Evolutionary conservation across 2,329 filamentous ascomycete genomes (phyloP).

Genomic region (Alternaria conjuncta): DNA sequence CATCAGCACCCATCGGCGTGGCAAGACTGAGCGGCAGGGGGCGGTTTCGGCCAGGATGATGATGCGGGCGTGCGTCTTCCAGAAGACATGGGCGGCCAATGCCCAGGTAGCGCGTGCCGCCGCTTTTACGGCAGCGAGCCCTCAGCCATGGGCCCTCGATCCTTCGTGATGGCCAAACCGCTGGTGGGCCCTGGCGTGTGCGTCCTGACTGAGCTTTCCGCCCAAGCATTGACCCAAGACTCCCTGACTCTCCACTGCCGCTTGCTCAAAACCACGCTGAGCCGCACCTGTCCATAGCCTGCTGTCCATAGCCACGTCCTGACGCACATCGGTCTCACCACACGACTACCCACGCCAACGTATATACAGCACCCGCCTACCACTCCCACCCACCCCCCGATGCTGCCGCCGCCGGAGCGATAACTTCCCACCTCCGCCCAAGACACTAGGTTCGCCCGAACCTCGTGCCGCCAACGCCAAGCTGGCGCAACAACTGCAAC

Average conservation of each 20-base stretch:
- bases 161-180: constrained; percentile 18
- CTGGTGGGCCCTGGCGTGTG: constrained; percentile 21
- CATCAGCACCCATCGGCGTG: constrained; percentile 5
- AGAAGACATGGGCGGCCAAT: constrained; percentile 19
- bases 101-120: constrained; percentile 2
- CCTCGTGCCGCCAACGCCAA: constrained; percentile 45
- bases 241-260: constrained; percentile 22
- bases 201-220: constrained; percentile 26
- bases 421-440: constrained; percentile 8
- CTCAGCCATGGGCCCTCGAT: constrained; percentile 16
- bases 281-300: constrained; percentile 35
- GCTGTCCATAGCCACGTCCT: background rate
- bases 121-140: constrained; percentile 17
- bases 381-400: background rate
- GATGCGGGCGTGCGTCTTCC: constrained; percentile 27
- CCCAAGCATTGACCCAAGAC: constrained; percentile 25
- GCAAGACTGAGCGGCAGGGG: constrained; percentile 1
- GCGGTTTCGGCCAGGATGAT: constrained; percentile 15
- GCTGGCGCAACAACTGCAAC: constrained; percentile 46
- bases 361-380: background rate
- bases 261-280: constrained; percentile 48
- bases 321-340: background rate
- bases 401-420: constrained; percentile 7
- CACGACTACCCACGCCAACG: constrained; percentile 12
- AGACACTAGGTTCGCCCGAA: constrained; percentile 43